Conservation (phyloP, 2,329 filamentous ascomycete genomes). For the Lachnellula hyalina region DNA sequence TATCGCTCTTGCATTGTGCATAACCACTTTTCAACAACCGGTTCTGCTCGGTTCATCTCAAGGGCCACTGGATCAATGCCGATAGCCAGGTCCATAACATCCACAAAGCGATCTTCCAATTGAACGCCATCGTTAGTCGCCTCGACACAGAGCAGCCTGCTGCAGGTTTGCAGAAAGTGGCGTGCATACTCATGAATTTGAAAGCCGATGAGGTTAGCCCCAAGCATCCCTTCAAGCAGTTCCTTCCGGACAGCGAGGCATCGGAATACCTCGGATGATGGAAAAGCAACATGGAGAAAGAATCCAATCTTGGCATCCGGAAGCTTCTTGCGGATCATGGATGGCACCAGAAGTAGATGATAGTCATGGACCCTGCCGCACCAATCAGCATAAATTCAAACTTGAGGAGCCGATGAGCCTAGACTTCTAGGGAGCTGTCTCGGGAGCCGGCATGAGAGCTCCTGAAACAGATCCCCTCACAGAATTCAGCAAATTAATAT, state of each 20-base stretch:
- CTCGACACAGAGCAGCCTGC: constrained; percentile 82
- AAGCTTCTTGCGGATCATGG: constrained; percentile 82
- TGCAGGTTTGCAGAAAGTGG: constrained; percentile 95
- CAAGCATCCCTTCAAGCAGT: constrained; percentile 85
- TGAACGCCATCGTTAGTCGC: constrained; percentile 84
- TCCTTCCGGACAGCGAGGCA: constrained; percentile 83
- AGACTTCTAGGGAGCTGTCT: too few relatives aligned
- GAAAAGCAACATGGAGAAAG: constrained; percentile 92
- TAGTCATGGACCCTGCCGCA: constrained; percentile 73
- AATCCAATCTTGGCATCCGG: constrained; percentile 95
- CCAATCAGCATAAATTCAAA: too few relatives aligned
- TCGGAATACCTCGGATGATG: constrained; percentile 91
- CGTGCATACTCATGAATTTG: constrained; percentile 90
- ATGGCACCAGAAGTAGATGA: constrained; percentile 81
- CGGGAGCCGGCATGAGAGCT: too few relatives aligned
- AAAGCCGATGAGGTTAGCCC: constrained; percentile 87
- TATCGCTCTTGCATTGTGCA: constrained; percentile 77
- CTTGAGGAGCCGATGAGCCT: too few relatives aligned
- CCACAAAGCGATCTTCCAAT: constrained; percentile 87
- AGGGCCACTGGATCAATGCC: constrained; percentile 83
- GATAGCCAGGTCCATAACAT: constrained; percentile 79
- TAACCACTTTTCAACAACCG: constrained; percentile 74
- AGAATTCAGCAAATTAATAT: too few relatives aligned
- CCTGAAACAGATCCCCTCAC: too few relatives aligned
- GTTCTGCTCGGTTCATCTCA: constrained; percentile 62